These are phyloP conservation scores for Phytophthora pistaciae DNA, from an alignment of 352 stramenopile species.

Conservation along the genomic window DNA sequence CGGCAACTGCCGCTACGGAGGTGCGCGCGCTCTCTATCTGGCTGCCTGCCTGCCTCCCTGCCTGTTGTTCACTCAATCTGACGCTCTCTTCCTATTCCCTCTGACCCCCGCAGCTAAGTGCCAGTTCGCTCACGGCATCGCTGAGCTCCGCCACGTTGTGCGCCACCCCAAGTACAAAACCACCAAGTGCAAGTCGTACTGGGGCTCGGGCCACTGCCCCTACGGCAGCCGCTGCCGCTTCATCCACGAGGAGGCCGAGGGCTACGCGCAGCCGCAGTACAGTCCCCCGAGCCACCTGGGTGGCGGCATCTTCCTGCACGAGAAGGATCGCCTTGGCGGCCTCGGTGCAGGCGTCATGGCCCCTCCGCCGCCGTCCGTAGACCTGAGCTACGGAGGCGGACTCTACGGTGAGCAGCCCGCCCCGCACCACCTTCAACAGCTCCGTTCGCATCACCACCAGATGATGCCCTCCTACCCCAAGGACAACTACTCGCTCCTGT, in stretches of 20 bases:
- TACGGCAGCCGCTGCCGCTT: conserved; percentile 90
- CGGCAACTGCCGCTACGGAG: conserved; percentile 88
- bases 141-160: conserved; percentile 84
- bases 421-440: conserved; percentile 30
- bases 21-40: conserved; percentile 22
- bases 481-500: conserved; percentile 74
- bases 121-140: conserved; percentile 87
- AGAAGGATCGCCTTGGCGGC: conserved; percentile 51
- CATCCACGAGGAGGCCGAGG: conserved; percentile 87
- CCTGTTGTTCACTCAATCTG: too few relatives aligned
- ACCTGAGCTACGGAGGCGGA: conserved; percentile 38
- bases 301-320: conserved; percentile 67
- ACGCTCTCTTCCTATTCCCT: background rate
- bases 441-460: conserved; percentile 39
- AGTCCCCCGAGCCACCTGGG: conserved; percentile 46
- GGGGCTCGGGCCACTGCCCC: conserved; percentile 87
- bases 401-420: conserved; percentile 48
- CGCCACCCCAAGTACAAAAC: conserved; percentile 93
- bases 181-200: conserved; percentile 94
- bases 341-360: conserved; percentile 37
- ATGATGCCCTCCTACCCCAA: conserved; percentile 61
- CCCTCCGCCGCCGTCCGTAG: conserved; percentile 39
- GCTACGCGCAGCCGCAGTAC: conserved; percentile 64
- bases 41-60: too few relatives aligned
- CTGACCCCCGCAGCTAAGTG: conserved; percentile 69